Evolutionary conservation across 805 yeast genomes (phyloP), one percentile per base, ranked within the genome.

Genomic region (Wickerhamiella vanderwaltii): DNA sequence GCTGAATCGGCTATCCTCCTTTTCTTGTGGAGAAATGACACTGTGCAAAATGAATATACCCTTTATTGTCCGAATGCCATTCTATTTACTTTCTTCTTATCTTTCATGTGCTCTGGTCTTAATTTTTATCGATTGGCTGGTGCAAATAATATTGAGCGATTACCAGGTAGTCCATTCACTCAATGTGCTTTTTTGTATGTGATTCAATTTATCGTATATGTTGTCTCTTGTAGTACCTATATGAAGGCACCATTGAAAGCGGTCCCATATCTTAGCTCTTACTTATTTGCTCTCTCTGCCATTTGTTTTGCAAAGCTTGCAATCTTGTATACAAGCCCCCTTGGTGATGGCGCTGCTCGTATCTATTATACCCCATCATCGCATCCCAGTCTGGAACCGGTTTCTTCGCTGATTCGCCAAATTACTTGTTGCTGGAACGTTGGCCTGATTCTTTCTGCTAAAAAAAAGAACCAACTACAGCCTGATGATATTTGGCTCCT

Each of bases 261-360:
- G n/a, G 9, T 9, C n/a, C 13, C 9, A 13, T 12, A 16, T 20
- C 33, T 29, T 18, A 26, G 25, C n/a, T 16, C 9, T 17, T 25
- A 22, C 34, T 12, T 22, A 25, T 23, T 28, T 20, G 50, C 35
- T 18, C 29, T 50, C 6, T 46, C 52, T 15, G 45, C 51, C 30
- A 76, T 79, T 9, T 60, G 71, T 29, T 39, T 68, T 1, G 32
- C 62, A 0, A 62, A 81, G 40, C 64, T 75, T 35, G 32, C 66
- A 9, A 56, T 74, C 43, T 68, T 72, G 46, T 23, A 23, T 23
- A 7, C 26, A 11, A 23, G 9, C 26, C 11, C 26, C 7, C 7
- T 23, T 23, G 26, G 26, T 11, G 26, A 23, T 23, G 7, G 7
- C 11, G 9, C 26, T 11, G 26, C 26, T 7, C 26, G 26, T 7